Conservation (phyloP, 1,284 basidiomycete genomes). For the Ceratobasidium theobromae region DNA sequence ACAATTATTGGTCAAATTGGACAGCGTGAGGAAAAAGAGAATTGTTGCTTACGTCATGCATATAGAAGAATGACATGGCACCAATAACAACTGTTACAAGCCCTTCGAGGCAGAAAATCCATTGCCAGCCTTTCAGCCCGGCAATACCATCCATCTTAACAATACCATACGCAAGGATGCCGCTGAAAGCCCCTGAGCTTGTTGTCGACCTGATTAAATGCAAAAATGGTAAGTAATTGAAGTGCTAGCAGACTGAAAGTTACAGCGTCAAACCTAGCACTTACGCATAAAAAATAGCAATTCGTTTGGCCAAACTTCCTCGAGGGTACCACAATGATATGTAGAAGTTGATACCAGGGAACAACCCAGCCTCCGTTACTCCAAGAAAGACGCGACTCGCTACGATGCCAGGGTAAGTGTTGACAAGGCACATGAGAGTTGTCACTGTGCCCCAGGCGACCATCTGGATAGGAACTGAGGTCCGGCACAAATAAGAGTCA, state of each 20-base stretch:
- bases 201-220: slow-evolving; percentile 71
- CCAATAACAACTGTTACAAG: slow-evolving; percentile 62
- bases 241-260: slow-evolving; percentile 46
- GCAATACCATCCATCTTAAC: slow-evolving; percentile 66
- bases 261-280: slow-evolving; percentile 3
- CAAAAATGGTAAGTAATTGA: slow-evolving; percentile 64
- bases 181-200: slow-evolving; percentile 69
- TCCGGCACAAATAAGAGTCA: no score
- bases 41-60: slow-evolving; percentile 49
- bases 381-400: slow-evolving; percentile 65
- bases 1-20: not conserved
- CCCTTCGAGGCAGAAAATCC: slow-evolving; percentile 79
- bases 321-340: slow-evolving; percentile 51
- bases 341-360: slow-evolving; percentile 60
- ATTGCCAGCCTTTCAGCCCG: slow-evolving; percentile 56
- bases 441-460: slow-evolving; percentile 69
- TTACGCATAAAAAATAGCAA: not conserved
- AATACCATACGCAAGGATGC: slow-evolving; percentile 63
- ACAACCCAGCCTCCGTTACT: slow-evolving; percentile 71
- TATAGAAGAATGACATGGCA: slow-evolving; percentile 54
- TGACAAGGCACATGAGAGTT: slow-evolving; percentile 57
- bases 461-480: slow-evolving; percentile 46
- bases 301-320: not conserved
- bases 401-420: slow-evolving; percentile 55
- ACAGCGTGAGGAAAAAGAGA: not conserved